Base-by-base conservation (phyloP, 768 basidiomycete species). In the Panus rudis region DNA sequence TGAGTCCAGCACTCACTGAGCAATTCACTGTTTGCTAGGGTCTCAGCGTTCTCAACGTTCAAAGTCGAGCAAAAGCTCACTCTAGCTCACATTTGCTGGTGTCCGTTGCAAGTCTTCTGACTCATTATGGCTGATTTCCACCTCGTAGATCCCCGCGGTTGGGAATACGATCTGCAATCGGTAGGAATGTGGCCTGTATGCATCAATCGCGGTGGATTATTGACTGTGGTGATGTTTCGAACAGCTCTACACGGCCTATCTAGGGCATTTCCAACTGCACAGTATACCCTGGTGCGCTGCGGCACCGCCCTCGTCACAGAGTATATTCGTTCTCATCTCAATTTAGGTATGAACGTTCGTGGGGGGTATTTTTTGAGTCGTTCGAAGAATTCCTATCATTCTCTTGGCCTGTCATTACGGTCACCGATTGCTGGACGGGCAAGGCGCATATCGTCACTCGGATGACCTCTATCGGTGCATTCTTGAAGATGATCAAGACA, bases 401-500 rank as follows among this genome's bases (percentile, higher is more conserved):
- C 59, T 84, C 82, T 30, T 91, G 87, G 88, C 88, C 88, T 4
- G 78, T 76, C 14, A 81, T 91, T 48, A 79, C 79, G 1, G 75
- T 86, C 33, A 89, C 88, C 26, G 84, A 89, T 57, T 57, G 69
- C 32, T 72, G 70, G 58, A 85, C 88, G 1, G 81, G 84, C 14
- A 72, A 72, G 48, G 77, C 84, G 0, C 87, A 90, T 59, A 81
- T 91, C 42, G 85, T 85, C 19, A 89, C 86, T n/a, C 75, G 83
- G 37, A 63, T 78, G 48, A 79, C 70, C 3, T 82, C 81, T 24
- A 70, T 91, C 37, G 72, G 75, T 4, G 79, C 84, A 1, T 91
- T 91, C 52, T 61, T 87, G 37, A 85, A 81, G 64, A 91, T 90
- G 87, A 79, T 91, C 54, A 85, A 85, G 64, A 85, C 83, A 2